Evolutionary conservation across 306 rosid genomes (phyloP), one percentile per base, ranked within the genome.

Genomic region (Rosa chinensis): DNA sequence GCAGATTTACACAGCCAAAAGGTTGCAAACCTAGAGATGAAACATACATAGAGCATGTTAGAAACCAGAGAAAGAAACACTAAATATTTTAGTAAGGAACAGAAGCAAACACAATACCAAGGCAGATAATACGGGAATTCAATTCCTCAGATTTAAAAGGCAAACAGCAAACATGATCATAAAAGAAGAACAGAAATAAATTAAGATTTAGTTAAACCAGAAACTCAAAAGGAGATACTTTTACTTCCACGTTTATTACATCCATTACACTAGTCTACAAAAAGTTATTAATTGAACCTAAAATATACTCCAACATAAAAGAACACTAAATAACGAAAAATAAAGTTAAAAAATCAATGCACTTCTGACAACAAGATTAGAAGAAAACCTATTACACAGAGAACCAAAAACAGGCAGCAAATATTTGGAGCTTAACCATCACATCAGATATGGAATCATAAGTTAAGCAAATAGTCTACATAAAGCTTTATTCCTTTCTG

Each of bases 1-100:
- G 56, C 18, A 23, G 68, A 75, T 44, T 74, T 25, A 50, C 43
- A 42, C 4, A 18, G 78, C 35, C 56, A 44, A 59, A 75, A 58
- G 68, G 44, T 17, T 17, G 70, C 20, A 11, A 75, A 61, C 58
- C 78, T 75, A 64, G 43, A 74, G 16, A 44, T 18, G 42, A 16
- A 56, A 20, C 44, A 75, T 44, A 61, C 16, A 58, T 21, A 50
- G 28, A 59, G 70, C 39, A 44, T 16, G 13, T 75, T 16, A 75
- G 55, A 75, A n/a, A 59, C 42, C 44, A 75, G 70, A 75, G 10
- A 49, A 70, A 70, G 62, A 10, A 16, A 17, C 62, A 49, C 6
- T 32, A 71, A 3, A 25, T 16, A 71, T 25, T 6, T 48, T 48
- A 25, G 49, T 48, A 1, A 47, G 1, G 43, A 71, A 16, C 9